phyloP scores from a whole-genome alignment of 73 alveolate species.

The Paramecium biaurelia region DNA sequence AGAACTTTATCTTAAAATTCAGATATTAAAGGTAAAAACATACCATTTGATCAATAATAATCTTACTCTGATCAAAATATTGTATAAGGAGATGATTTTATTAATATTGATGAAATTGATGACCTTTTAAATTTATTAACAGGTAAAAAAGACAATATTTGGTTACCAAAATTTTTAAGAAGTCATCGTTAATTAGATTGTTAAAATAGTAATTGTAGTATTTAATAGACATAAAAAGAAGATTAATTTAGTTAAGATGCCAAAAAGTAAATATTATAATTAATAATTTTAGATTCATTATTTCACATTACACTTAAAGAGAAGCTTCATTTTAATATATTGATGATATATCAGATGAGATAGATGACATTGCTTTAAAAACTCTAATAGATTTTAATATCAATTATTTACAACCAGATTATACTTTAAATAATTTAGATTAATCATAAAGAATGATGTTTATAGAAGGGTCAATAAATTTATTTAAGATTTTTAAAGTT shows the following conservation, averaged over 20 bases:
- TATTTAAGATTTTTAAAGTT: background rate
- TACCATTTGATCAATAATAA: background rate
- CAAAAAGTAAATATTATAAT: background rate
- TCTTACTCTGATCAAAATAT: background rate
- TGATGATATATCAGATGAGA: background rate
- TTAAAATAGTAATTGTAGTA: background rate
- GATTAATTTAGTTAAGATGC: slow-evolving; percentile 42
- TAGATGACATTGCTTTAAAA: background rate
- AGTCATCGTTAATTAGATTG: background rate
- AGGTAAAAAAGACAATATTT: slow-evolving; percentile 5
- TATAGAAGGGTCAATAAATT: background rate
- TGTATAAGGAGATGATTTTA: background rate
- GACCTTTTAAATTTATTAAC: slow-evolving; percentile 4
- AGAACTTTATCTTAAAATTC: background rate
- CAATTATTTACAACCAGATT: background rate
- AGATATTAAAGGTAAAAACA: background rate
- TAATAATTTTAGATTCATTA: background rate
- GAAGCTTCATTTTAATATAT: slow-evolving; percentile 32
- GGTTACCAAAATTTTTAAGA: slow-evolving; percentile 3
- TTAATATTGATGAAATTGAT: background rate
- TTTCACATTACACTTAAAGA: slow-evolving; percentile 38
- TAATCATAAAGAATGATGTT: background rate
- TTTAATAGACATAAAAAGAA: background rate
- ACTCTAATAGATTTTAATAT: background rate
- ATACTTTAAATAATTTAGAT: background rate